phyloP scores from a whole-genome alignment of 2,329 filamentous ascomycete species.

The Ilyonectria robusta region DNA sequence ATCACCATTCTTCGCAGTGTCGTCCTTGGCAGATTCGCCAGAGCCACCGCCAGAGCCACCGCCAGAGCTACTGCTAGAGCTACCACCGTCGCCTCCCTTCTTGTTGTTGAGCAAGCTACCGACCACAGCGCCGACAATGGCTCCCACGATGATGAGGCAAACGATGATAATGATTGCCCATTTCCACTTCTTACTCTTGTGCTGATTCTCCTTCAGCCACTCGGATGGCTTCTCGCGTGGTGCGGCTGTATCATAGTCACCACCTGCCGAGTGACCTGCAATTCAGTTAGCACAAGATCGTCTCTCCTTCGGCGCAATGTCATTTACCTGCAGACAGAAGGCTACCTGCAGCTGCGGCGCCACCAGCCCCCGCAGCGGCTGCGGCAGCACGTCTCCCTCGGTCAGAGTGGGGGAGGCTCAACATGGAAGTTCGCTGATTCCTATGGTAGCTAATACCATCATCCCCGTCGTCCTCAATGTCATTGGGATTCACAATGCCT shows the following conservation, averaged over 20 bases:
- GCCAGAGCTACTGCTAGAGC: slow-evolving; percentile 4
- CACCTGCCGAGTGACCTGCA: slow-evolving; percentile 32
- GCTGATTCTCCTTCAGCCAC: slow-evolving; percentile 73
- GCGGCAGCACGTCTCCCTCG: slow-evolving; percentile 45
- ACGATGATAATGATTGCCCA: slow-evolving; percentile 78
- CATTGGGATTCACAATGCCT: slow-evolving; percentile 80
- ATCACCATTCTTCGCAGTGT: slow-evolving; percentile 75
- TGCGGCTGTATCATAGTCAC: slow-evolving; percentile 49
- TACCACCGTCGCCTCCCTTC: slow-evolving; percentile 33
- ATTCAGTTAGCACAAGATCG: slow-evolving; percentile 25
- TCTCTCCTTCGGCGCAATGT: slow-evolving; percentile 7
- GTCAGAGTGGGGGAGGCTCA: slow-evolving; percentile 67
- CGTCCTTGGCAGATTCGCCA: slow-evolving; percentile 69
- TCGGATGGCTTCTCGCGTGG: slow-evolving; percentile 69
- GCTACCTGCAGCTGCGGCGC: slow-evolving; percentile 59
- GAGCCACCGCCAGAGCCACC: slow-evolving; percentile 41
- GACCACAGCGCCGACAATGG: slow-evolving; percentile 80
- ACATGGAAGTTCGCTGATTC: slow-evolving; percentile 68
- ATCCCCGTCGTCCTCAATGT: slow-evolving; percentile 89
- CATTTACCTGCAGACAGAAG: slow-evolving; percentile 50
- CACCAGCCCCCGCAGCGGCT: slow-evolving; percentile 61
- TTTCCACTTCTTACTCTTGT: slow-evolving; percentile 75
- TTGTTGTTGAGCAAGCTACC: slow-evolving; percentile 77
- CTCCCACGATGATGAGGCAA: slow-evolving; percentile 76
- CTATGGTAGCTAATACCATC: slow-evolving; percentile 78